These are phyloP conservation scores for Coniferiporia weirii DNA, from an alignment of 1,284 basidiomycete species.

Conservation along the genomic window DNA sequence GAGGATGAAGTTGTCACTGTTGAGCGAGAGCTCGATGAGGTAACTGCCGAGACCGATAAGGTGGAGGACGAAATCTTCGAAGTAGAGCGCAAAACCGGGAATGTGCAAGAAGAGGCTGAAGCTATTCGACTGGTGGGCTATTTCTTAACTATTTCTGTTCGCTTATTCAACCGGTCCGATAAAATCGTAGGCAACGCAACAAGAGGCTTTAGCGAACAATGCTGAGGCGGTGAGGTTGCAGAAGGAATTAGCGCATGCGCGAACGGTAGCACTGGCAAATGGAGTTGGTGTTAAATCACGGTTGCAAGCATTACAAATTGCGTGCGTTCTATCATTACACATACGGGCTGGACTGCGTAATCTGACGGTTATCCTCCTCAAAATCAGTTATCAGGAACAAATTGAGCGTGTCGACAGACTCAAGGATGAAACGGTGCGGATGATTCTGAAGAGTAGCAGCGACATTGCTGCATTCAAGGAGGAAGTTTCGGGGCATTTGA, in stretches of 20 bases:
- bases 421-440: slow-evolving; percentile 69
- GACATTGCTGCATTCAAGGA: slow-evolving; percentile 76
- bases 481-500: slow-evolving; percentile 62
- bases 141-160: slow-evolving; percentile 6
- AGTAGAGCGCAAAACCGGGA: slow-evolving; percentile 39
- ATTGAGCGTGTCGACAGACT: slow-evolving; percentile 63
- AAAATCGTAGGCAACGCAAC: slow-evolving; percentile 57
- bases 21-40: slow-evolving; percentile 69
- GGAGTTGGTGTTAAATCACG: slow-evolving; percentile 76
- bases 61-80: slow-evolving; percentile 61
- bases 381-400: slow-evolving; percentile 69
- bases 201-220: slow-evolving; percentile 59
- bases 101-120: slow-evolving; percentile 61
- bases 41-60: slow-evolving; percentile 66
- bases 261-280: slow-evolving; percentile 67
- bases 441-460: slow-evolving; percentile 76
- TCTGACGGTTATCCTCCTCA: slow-evolving; percentile 5
- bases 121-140: slow-evolving; percentile 64
- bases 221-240: slow-evolving; percentile 60
- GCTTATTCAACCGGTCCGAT: slow-evolving; percentile 6
- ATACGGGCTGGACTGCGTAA: slow-evolving; percentile 1
- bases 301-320: slow-evolving; percentile 58
- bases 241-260: slow-evolving; percentile 61
- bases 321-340: slow-evolving; percentile 29
- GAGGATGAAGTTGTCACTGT: slow-evolving; percentile 77